Percentiles rank a stretch among this genome's conserved stretches.
Conservation (phyloP, 768 basidiomycete genomes). For the Suillus subaureus region DNA sequence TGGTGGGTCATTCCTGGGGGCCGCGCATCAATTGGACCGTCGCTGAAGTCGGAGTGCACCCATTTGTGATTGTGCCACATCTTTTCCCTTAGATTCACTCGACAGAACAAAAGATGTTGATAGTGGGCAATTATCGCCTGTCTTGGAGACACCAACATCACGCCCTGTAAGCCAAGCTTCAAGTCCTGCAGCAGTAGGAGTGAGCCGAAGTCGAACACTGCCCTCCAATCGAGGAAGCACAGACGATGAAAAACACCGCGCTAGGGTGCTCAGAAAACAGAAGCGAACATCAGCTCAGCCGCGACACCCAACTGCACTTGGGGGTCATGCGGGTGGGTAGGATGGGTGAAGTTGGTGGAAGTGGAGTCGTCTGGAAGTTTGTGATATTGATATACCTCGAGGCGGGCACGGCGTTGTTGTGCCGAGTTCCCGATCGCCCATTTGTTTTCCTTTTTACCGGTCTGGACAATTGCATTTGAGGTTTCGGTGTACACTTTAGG, state of each 20-base stretch:
- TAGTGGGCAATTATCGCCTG: conserved; percentile 46
- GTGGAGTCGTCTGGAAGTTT: conserved; percentile 1
- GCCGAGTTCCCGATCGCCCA: not conserved
- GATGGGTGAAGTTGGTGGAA: not conserved
- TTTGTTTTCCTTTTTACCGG: not conserved
- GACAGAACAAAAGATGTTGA: conserved; percentile 28
- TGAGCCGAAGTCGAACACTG: conserved; percentile 66
- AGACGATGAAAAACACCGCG: conserved; percentile 41
- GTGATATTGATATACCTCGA: conserved; percentile 11
- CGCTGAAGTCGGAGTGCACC: conserved; percentile 21
- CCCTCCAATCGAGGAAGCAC: conserved; percentile 38
- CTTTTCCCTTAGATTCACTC: conserved; percentile 21
- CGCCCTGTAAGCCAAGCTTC: conserved; percentile 31
- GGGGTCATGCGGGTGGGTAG: conserved; percentile 4
- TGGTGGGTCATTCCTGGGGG: conserved; percentile 36
- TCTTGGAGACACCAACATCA: conserved; percentile 45
- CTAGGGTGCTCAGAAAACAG: conserved; percentile 53
- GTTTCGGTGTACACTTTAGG: not conserved
- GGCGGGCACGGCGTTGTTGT: not conserved
- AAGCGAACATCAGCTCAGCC: conserved; percentile 47
- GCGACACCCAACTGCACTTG: conserved; percentile 16
- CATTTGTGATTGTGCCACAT: conserved; percentile 17
- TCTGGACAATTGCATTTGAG: not conserved
- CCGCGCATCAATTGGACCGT: conserved; percentile 31
- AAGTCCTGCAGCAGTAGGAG: conserved; percentile 34